These are phyloP conservation scores for Penicillium steckii DNA, from an alignment of 495 filamentous ascomycete species.

Conservation along the genomic window DNA sequence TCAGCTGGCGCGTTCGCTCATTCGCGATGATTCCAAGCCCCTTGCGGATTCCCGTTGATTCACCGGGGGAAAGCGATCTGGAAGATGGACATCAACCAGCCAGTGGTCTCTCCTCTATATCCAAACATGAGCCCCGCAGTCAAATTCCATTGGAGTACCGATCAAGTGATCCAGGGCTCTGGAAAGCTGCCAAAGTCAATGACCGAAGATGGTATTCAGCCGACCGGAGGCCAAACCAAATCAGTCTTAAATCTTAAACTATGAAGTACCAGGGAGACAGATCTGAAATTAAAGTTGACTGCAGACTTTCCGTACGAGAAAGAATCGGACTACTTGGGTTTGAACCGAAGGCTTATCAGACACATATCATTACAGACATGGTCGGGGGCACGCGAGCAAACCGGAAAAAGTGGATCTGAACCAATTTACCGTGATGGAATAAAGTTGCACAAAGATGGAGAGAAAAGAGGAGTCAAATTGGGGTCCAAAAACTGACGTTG, in stretches of 20 bases:
- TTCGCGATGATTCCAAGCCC: neutral
- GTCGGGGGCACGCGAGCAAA: neutral
- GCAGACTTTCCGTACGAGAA: constrained; percentile 20
- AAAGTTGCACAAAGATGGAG: neutral
- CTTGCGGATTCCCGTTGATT: neutral
- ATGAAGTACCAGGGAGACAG: neutral
- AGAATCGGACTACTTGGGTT: constrained; percentile 5
- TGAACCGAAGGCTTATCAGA: neutral
- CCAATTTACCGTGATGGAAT: too few relatives aligned
- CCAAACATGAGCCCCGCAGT: neutral
- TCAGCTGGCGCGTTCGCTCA: constrained; percentile 2
- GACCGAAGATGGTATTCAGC: constrained; percentile 2
- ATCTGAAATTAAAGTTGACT: neutral
- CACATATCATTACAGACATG: constrained; percentile 5
- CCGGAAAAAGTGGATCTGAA: neutral
- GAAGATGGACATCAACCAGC: constrained; percentile 15
- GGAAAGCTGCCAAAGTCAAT: neutral
- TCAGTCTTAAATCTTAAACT: too few relatives aligned
- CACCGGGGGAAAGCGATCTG: constrained; percentile 5
- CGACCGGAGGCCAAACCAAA: neutral
- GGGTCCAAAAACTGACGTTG: too few relatives aligned
- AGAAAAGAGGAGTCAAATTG: neutral
- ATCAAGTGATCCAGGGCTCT: neutral
- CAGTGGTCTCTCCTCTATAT: neutral
- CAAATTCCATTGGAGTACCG: neutral